phyloP scores from a whole-genome alignment of 2,329 filamentous ascomycete species.

The Drechslerella stenobrocha region DNA sequence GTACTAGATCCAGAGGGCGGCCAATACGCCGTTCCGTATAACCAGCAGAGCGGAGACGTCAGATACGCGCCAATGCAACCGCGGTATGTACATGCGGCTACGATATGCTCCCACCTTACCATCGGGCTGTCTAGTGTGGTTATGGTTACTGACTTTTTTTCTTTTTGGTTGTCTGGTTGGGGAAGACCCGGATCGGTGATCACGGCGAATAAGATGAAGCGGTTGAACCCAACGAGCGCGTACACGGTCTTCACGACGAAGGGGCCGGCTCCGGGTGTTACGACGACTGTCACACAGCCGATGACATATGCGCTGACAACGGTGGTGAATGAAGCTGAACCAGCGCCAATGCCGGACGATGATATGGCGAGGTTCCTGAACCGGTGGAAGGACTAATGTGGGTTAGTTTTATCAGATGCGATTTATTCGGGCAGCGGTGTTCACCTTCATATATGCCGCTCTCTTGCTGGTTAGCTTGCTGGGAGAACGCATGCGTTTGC shows the following conservation, averaged over 20 bases:
- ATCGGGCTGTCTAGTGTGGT: too few species aligned
- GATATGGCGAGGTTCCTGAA: conserved; percentile 56
- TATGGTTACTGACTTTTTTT: too few species aligned
- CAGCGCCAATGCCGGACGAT: conserved; percentile 53
- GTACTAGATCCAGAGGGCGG: conserved; percentile 46
- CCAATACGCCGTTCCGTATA: conserved; percentile 54
- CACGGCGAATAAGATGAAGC: conserved; percentile 55
- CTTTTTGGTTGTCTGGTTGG: not conserved
- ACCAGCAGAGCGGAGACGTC: conserved; percentile 55
- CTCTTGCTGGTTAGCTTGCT: too few species aligned
- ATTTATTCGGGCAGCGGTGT: too few species aligned
- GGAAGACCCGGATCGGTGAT: conserved; percentile 54
- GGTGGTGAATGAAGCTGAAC: conserved; percentile 54
- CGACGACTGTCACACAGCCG: conserved; percentile 55
- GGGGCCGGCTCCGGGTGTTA: conserved; percentile 53
- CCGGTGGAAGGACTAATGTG: conserved; percentile 56
- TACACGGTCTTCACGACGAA: conserved; percentile 54
- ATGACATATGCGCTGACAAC: conserved; percentile 54
- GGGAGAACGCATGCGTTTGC: too few species aligned
- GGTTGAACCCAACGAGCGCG: conserved; percentile 55
- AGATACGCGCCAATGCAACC: conserved; percentile 57
- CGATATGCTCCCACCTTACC: not conserved
- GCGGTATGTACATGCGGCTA: conserved; percentile 47
- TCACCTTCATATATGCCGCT: too few species aligned
- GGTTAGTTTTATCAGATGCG: not conserved